Percentiles rank a stretch among this genome's conserved stretches.
These are phyloP conservation scores for Phytophthora hybrid DNA, from an alignment of 352 stramenopile genomes.

Conservation along the genomic window DNA sequence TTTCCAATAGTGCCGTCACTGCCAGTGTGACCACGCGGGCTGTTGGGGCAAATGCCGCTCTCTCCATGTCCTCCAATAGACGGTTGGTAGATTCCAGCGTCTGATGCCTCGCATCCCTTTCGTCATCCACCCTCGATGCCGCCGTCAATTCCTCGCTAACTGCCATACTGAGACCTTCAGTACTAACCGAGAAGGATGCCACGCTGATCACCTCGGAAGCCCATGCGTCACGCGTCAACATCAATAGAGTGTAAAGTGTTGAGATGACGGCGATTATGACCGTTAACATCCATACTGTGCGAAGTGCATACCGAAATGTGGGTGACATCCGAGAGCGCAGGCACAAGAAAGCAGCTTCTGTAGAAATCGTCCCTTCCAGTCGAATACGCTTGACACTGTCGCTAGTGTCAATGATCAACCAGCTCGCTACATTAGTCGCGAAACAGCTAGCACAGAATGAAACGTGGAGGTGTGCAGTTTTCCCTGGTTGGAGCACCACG, in stretches of 20 bases:
- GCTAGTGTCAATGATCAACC: constrained; percentile 45
- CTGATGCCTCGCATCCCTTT: not conserved
- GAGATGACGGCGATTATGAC: constrained; percentile 18
- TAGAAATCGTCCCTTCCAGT: constrained; percentile 39
- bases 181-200: not conserved
- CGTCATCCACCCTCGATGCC: not conserved
- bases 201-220: not conserved
- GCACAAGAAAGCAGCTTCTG: constrained; percentile 39
- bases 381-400: constrained; percentile 36
- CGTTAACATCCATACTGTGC: constrained; percentile 28
- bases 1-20: constrained; percentile 34
- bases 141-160: not conserved
- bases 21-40: constrained; percentile 30
- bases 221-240: constrained; percentile 26
- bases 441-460: constrained; percentile 44
- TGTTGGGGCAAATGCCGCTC: constrained; percentile 23
- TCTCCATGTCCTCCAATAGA: constrained; percentile 31
- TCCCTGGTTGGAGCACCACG: constrained; percentile 23
- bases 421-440: constrained; percentile 21
- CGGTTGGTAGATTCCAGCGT: constrained; percentile 14
- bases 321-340: constrained; percentile 32
- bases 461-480: constrained; percentile 21
- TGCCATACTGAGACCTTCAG: constrained; percentile 1
- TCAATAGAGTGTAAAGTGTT: constrained; percentile 9
- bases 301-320: constrained; percentile 10